Conservation (phyloP, 2,329 filamentous ascomycete species). For the Apiospora malaysiana region DNA sequence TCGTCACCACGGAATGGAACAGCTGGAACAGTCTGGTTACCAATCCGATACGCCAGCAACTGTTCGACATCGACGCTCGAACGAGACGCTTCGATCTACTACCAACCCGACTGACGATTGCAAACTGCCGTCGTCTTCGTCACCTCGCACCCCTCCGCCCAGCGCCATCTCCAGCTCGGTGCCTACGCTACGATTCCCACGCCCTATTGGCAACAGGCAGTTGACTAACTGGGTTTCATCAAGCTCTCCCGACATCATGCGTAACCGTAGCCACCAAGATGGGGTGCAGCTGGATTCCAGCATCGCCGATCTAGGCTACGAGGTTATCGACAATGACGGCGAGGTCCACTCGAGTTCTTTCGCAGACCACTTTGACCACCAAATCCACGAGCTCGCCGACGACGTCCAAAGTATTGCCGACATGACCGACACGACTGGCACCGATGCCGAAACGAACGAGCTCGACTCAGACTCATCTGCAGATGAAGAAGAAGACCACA, state of each 20-base stretch:
- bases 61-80: slow-evolving; percentile 32
- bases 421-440: slow-evolving; percentile 46
- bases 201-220: slow-evolving; percentile 58
- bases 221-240: slow-evolving; percentile 66
- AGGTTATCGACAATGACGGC: slow-evolving; percentile 60
- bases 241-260: slow-evolving; percentile 64
- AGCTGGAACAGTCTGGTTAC: slow-evolving; percentile 38
- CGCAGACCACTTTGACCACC: slow-evolving; percentile 54
- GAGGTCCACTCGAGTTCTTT: slow-evolving; percentile 59
- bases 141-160: not conserved
- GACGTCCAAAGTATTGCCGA: slow-evolving; percentile 56
- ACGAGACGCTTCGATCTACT: slow-evolving; percentile 29
- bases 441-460: slow-evolving; percentile 54
- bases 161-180: slow-evolving; percentile 43
- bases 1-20: slow-evolving; percentile 58
- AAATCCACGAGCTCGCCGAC: slow-evolving; percentile 46
- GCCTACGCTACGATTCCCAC: slow-evolving; percentile 61
- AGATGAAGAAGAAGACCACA: slow-evolving; percentile 30
- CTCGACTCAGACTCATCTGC: slow-evolving; percentile 47
- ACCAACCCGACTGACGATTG: slow-evolving; percentile 34
- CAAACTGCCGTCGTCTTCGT: not conserved
- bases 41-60: slow-evolving; percentile 35
- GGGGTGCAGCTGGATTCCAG: slow-evolving; percentile 50
- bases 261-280: slow-evolving; percentile 46
- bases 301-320: slow-evolving; percentile 62